Evolutionary conservation across 2,329 filamentous ascomycete species (phyloP), one percentile per base, ranked within the genome.

Genomic region (Tolypocladium album): DNA sequence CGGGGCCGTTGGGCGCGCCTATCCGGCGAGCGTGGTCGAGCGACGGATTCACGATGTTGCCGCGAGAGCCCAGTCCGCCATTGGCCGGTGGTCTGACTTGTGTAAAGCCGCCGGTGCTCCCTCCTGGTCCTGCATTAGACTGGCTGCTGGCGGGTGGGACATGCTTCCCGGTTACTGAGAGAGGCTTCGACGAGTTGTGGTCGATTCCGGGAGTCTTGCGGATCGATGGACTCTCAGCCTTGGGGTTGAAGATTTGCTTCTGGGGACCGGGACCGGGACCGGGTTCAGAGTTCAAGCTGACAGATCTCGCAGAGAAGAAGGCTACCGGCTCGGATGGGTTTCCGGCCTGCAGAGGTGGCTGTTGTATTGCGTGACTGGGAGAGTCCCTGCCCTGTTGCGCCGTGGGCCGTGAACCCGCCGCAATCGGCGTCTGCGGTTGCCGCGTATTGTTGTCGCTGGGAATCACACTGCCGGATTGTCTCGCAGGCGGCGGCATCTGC

Each of bases 151-250:
- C 55, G 1, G 79, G 77, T 1, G 79, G 70, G 0, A 84, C 75
- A 61, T 86, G 82, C 63, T 82, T 77, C 0, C 79, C 75, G 55
- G 78, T 79, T 63, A 81, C 82, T 4, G 81, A 82, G 2, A 96
- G 76, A 0, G 92, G 90, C 58, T 88, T 87, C 5, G 89, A 92
- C 58, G 84, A 87, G 27, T 77, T 85, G 69, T 95, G 90, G 68
- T 97, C 91, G 45, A 97, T 82, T 2, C 92, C 92, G 0, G 89
- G 88, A 0, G 93, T 97, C 70, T 93, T 92, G 62, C 90, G 85
- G 69, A 96, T 92, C 0, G 92, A 94, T 0, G 92, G 92, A 62
- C 87, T 90, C 67, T 92, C 88, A 7, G 85, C 81, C 61, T 86
- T 86, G 3, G 88, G 88, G 66, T 92, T 88, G 71, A 92, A 93